Conservation (phyloP, 129 eudicot genomes). For the Flaveria sonorensis region DNA sequence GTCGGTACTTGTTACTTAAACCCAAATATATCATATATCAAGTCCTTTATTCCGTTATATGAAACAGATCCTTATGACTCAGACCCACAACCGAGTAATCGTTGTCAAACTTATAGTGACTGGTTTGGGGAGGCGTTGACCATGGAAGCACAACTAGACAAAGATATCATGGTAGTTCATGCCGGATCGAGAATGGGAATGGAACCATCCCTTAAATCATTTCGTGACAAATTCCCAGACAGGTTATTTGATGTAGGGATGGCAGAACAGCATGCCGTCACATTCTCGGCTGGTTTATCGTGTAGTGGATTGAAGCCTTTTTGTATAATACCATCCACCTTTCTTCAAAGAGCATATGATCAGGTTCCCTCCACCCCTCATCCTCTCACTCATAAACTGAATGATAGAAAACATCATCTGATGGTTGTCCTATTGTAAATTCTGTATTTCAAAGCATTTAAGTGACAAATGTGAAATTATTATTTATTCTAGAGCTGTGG, state of each 20-base stretch:
- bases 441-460: background rate
- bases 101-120: constrained; percentile 61
- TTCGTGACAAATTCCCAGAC: constrained; percentile 60
- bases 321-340: constrained; percentile 87
- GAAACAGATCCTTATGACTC: constrained; percentile 47
- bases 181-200: constrained; percentile 92
- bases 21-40: constrained; percentile 1
- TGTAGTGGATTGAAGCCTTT: constrained; percentile 92
- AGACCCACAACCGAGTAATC: constrained; percentile 40
- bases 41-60: constrained; percentile 21
- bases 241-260: constrained; percentile 84
- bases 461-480: background rate
- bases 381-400: constrained; percentile 4
- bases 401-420: background rate
- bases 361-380: constrained; percentile 56
- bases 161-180: constrained; percentile 79
- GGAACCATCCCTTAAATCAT: constrained; percentile 60
- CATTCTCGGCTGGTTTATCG: constrained; percentile 87
- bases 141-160: constrained; percentile 69
- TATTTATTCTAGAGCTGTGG: background rate
- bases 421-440: background rate
- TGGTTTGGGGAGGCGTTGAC: constrained; percentile 66
- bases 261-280: constrained; percentile 98
- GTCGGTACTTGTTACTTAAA: background rate
- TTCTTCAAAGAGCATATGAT: constrained; percentile 91